Percentiles rank a stretch among this genome's conserved stretches.
Evolutionary conservation across 208 protist species (phyloP).

Genomic region (Trypanosoma melophagium): DNA sequence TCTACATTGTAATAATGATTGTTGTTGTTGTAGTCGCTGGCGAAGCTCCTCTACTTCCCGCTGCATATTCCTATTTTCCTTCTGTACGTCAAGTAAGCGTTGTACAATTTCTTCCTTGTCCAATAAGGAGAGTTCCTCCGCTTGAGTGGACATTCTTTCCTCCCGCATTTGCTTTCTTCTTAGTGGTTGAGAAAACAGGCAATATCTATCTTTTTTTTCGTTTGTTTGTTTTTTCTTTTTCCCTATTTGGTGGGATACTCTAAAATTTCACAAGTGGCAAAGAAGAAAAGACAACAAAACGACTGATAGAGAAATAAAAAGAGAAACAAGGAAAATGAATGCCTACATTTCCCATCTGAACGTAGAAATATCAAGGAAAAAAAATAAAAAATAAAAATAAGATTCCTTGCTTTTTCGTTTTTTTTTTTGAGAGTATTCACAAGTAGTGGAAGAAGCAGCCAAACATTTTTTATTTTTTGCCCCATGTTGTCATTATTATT

Average conservation of each 20-base stretch:
- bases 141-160: neutral
- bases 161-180: neutral
- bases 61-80: constrained; percentile 55
- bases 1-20: constrained; percentile 12
- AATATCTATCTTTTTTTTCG: neutral
- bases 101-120: constrained; percentile 61
- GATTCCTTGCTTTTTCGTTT: too few species aligned
- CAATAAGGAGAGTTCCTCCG: constrained; percentile 36
- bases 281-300: constrained; percentile 15
- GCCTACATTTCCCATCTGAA: too few species aligned
- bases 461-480: too few species aligned
- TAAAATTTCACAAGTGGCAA: neutral
- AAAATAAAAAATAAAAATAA: too few species aligned
- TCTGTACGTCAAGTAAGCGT: constrained; percentile 58
- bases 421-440: too few species aligned
- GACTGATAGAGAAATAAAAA: constrained; percentile 2
- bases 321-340: neutral
- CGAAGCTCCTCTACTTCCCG: constrained; percentile 43
- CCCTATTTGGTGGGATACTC: neutral
- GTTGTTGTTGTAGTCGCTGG: constrained; percentile 15
- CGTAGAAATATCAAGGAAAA: too few species aligned
- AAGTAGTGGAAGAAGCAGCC: too few species aligned
- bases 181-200: neutral
- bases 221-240: constrained; percentile 13
- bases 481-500: too few species aligned